Percentiles rank a stretch among this genome's conserved stretches.
Conservation (phyloP, 2,329 filamentous ascomycete genomes). For the Periconia sp. region DNA sequence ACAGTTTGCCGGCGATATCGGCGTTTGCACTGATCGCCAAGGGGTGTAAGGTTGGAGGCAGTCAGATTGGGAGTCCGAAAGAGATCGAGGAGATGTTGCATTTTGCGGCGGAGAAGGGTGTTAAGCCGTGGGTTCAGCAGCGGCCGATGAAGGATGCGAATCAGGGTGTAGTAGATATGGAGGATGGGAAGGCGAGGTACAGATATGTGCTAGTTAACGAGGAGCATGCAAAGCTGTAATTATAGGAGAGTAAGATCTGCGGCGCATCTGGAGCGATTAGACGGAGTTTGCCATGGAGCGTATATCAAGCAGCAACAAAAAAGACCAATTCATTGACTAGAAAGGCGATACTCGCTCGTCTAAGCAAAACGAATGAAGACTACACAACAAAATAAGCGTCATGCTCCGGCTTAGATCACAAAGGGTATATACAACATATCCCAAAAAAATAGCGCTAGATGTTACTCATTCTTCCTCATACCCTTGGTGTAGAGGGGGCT, state of each 20-base stretch:
- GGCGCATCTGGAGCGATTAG: too few relatives aligned
- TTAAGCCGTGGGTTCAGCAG: conserved; percentile 69
- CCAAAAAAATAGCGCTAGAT: too few relatives aligned
- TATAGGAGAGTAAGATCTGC: too few relatives aligned
- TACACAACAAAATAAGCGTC: too few relatives aligned
- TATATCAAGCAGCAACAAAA: too few relatives aligned
- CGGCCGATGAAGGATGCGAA: conserved; percentile 63
- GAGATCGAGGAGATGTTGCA: conserved; percentile 68
- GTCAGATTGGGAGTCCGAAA: conserved; percentile 58
- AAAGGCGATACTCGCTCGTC: too few relatives aligned
- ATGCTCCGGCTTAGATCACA: too few relatives aligned
- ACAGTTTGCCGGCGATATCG: conserved; percentile 59
- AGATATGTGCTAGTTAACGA: conserved; percentile 44
- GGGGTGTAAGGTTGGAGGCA: conserved; percentile 54
- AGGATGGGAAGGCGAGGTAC: conserved; percentile 59
- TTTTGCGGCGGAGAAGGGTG: conserved; percentile 63
- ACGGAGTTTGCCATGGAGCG: too few relatives aligned
- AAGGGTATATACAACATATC: too few relatives aligned
- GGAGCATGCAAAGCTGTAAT: conserved; percentile 34
- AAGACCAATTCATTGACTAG: too few relatives aligned
- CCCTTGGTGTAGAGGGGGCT: conserved; percentile 43
- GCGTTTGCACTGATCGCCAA: conserved; percentile 66
- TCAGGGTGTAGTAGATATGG: conserved; percentile 63
- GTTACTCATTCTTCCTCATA: conserved; percentile 30
- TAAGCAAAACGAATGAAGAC: too few relatives aligned